Evolutionary conservation across 2,329 filamentous ascomycete genomes (phyloP).

Genomic region (Penicillium fuscoglaucum): DNA sequence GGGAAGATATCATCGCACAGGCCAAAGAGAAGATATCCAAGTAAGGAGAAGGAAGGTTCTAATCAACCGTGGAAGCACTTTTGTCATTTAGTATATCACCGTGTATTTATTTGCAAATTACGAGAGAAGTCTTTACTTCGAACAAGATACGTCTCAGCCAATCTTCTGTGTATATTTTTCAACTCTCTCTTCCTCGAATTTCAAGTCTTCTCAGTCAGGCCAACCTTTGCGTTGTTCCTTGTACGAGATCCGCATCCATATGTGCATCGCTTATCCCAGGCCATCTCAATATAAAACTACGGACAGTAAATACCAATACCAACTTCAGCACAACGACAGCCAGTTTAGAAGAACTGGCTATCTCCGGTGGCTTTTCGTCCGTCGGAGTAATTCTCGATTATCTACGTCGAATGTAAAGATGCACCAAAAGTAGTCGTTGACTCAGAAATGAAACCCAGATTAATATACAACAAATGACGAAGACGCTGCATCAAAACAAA

Average conservation of each 20-base stretch:
- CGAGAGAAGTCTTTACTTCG: background rate
- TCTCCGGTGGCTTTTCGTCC: background rate
- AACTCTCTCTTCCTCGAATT: no score
- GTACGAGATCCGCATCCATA: background rate
- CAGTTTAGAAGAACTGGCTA: background rate
- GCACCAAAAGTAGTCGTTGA: background rate
- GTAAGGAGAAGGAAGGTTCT: background rate
- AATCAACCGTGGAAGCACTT: background rate
- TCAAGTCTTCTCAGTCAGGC: no score
- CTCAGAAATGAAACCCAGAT: background rate
- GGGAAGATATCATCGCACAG: conserved; percentile 42
- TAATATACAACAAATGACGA: conserved; percentile 1
- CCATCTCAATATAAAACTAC: background rate
- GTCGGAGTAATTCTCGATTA: no score
- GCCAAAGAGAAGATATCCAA: conserved; percentile 14
- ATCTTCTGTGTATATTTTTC: background rate
- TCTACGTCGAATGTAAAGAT: background rate
- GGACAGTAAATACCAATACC: background rate
- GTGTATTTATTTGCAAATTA: background rate
- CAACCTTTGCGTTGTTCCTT: background rate
- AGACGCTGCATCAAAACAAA: background rate
- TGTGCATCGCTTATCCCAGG: background rate
- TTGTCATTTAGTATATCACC: background rate
- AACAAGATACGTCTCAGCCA: background rate
- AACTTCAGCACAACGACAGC: background rate